phyloP scores from a whole-genome alignment of 352 stramenopile genomes.

The Phytophthora tubulina region DNA sequence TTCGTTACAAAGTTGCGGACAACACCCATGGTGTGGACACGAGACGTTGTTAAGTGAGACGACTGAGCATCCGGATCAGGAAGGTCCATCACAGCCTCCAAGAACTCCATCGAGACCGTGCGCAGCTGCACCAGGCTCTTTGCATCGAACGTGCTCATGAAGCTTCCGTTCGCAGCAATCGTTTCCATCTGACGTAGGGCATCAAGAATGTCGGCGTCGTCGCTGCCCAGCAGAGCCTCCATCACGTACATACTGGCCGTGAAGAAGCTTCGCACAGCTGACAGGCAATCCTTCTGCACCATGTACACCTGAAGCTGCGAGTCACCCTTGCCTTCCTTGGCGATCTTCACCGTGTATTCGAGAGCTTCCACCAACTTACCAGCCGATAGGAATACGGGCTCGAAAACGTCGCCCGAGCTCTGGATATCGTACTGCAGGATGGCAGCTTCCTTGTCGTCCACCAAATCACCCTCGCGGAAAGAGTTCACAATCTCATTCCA shows the following conservation, averaged over 20 bases:
- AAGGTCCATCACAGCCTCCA: conserved; percentile 80
- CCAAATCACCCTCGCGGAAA: conserved; percentile 75
- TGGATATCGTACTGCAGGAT: conserved; percentile 83
- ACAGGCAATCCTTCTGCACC: conserved; percentile 77
- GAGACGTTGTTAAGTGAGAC: conserved; percentile 55
- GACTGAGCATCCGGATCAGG: conserved; percentile 68
- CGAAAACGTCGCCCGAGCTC: conserved; percentile 76
- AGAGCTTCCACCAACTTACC: conserved; percentile 77
- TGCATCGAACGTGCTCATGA: conserved; percentile 75
- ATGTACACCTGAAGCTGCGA: conserved; percentile 73
- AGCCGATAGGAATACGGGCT: conserved; percentile 82
- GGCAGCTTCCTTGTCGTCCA: conserved; percentile 80
- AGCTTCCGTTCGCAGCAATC: conserved; percentile 64
- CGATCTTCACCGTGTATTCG: conserved; percentile 64
- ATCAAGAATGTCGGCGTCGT: conserved; percentile 74
- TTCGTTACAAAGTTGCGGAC: conserved; percentile 82
- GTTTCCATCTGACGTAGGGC: conserved; percentile 71
- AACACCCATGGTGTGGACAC: conserved; percentile 78
- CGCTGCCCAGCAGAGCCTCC: conserved; percentile 67
- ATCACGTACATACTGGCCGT: conserved; percentile 82
- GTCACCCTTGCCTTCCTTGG: conserved; percentile 75
- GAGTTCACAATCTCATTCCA: conserved; percentile 87
- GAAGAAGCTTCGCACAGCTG: conserved; percentile 77
- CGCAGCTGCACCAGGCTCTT: conserved; percentile 62
- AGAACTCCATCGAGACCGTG: conserved; percentile 72